Percentiles rank a stretch among this genome's conserved stretches.
Conservation (phyloP, 2,329 filamentous ascomycete genomes). For the Cladorrhinum sp. region DNA sequence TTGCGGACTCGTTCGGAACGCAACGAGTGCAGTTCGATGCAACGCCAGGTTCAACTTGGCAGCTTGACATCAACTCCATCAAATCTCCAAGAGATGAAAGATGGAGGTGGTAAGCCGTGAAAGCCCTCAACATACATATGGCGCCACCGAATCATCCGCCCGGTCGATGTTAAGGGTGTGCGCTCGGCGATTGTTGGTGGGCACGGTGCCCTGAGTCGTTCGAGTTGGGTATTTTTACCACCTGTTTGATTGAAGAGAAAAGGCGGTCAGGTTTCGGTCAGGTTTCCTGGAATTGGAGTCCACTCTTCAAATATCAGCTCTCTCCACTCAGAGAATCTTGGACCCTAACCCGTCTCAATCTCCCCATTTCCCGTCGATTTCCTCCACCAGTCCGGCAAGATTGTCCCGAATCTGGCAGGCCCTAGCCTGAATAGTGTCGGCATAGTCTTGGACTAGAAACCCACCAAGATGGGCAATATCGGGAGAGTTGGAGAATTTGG, state of each 20-base stretch:
- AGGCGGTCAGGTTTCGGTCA: neutral
- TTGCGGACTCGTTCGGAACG: neutral
- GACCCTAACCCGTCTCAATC: neutral
- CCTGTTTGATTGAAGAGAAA: neutral
- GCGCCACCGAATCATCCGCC: neutral
- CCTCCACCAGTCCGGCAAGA: neutral
- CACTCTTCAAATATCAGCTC: neutral
- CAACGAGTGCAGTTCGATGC: neutral
- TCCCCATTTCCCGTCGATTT: neutral
- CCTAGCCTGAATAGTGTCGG: neutral
- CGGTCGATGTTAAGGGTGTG: neutral
- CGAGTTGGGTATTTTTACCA: neutral
- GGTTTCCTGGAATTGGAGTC: neutral
- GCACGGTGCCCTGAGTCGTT: neutral
- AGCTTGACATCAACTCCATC: neutral
- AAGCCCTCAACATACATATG: neutral
- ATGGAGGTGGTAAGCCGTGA: neutral
- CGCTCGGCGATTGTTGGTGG: neutral
- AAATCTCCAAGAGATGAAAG: slow-evolving; percentile 5
- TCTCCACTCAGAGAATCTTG: neutral
- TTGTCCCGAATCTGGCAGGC: neutral
- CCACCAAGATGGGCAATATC: neutral
- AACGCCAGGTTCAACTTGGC: neutral
- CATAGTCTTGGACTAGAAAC: neutral
- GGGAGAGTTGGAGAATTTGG: too few species aligned